Base-by-base conservation (phyloP, 106 monocot genomes). In the Dendrobium officinale region DNA sequence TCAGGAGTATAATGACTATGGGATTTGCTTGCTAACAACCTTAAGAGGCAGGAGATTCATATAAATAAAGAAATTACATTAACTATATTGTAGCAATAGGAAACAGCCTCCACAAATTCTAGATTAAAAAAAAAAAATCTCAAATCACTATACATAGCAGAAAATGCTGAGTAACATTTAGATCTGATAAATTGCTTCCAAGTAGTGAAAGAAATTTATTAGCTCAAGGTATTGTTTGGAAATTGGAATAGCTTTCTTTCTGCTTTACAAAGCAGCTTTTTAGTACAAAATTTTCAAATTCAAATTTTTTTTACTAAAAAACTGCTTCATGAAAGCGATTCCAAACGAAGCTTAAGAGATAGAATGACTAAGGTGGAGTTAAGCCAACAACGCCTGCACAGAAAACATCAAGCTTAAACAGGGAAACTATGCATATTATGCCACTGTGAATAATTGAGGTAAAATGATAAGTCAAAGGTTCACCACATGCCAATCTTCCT, bases 401-500 rank as follows among this genome's bases (percentile, higher is more conserved):
- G 9, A 43, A 9, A 80, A 6, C 11, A 74, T 1, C 72, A 29
- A 42, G 4, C 78, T 29, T 6, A 64, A 20, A 1, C 2, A 47
- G 82, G 75, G 9, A 45, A 51, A 51, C 15, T 13, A 11, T 51
- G 51, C 51, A 51, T 11, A 51, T 10, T 51, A 51, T 13, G 13
- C 16, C 13, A 13, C 3, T 51, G 13, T 51, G 51, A 51, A 51
- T 13, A 2, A 27, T 6, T 26, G 70, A 66, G 61, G 44, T 27
- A 1, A 49, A 26, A 55, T 77, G 19, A 24, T 44, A 77, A 16
- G 22, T 67, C 51, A 79, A 67, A 17, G 26, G 24, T 83, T 56
- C 89, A 91, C 94, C 94, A 79, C 94, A 94, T 77, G 94, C 94
- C 78, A 94, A 84, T 88, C 94, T 86, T 49, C 94, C 94, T 29